Percentiles rank a stretch among this genome's conserved stretches.
Conservation (phyloP, 208 protist species). For the Phytomonas serpens region DNA sequence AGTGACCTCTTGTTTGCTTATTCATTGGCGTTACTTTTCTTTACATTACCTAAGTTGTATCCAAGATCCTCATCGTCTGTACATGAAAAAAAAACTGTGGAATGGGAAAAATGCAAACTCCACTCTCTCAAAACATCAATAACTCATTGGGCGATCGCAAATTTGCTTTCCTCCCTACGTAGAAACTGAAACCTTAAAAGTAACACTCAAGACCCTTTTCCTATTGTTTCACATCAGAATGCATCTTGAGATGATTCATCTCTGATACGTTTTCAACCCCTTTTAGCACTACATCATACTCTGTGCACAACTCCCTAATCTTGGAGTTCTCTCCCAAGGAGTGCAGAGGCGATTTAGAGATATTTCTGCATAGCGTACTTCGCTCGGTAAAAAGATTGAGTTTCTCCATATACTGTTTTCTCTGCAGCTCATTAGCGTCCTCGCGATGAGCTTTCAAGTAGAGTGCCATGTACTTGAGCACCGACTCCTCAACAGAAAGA, state of each 20-base stretch:
- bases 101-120: slow-evolving; percentile 7
- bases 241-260: slow-evolving; percentile 10
- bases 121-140: not conserved
- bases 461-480: slow-evolving; percentile 83
- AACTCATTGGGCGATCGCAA: not conserved
- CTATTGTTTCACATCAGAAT: slow-evolving; percentile 1
- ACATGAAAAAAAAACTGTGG: not conserved
- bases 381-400: slow-evolving; percentile 53
- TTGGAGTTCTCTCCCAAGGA: not conserved
- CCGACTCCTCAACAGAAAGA: slow-evolving; percentile 75
- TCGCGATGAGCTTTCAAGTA: slow-evolving; percentile 81
- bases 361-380: slow-evolving; percentile 47
- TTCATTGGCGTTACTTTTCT: not conserved
- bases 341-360: slow-evolving; percentile 9
- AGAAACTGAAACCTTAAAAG: not conserved
- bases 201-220: not conserved
- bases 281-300: slow-evolving; percentile 6
- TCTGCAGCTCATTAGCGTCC: slow-evolving; percentile 45
- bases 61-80: not conserved
- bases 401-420: slow-evolving; percentile 51
- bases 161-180: not conserved
- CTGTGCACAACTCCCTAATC: slow-evolving; percentile 22
- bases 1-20: not conserved
- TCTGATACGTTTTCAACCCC: slow-evolving; percentile 11
- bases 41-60: not conserved